Base-by-base conservation (phyloP, 148 eudicot genomes). In the Cornus kousa region DNA sequence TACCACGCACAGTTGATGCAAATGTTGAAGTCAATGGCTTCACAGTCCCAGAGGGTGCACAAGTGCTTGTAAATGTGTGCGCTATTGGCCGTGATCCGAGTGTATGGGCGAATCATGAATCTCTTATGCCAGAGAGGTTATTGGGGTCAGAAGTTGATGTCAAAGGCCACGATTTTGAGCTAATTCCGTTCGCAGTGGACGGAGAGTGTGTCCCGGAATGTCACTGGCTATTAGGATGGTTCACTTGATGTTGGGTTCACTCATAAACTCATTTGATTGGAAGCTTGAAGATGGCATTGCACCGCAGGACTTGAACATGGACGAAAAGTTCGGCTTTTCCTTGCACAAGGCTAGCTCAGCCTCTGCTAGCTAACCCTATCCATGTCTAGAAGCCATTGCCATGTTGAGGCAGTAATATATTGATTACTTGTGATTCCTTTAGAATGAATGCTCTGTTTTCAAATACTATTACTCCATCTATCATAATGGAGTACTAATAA, bases 41-140 rank as follows among this genome's bases (percentile, higher is more conserved):
- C 40, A 82, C 78, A 12, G 17, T 87, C 4, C 87, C 89, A 11
- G 72, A 80, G 74, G 74, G 80, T 28, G 75, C 89, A 0, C 89
- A 87, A 75, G 77, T 87, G 9, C 40, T 87, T 22, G 81, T 87
- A 1, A 87, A 87, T 80, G 87, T 75, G 5, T 87, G 87, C 83
- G 83, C 85, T 4, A 84, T 87, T 4, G 89, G 89, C 39, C 70
- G 85, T 70, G 89, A 86, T 60, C 74, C 79, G 3, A 72, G 72
- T 12, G 10, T 78, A 23, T 86, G 86, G 84, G 82, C 78, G 13
- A 66, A 72, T 31, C 86, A 84, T 40, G 65, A 81, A 32, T 69
- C 57, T 9, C 83, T 83, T 70, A 76, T 81, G 43, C 89, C 89
- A 0, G 85, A 86, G 53, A 79, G 86, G 48, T 86, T 83, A 59